These are phyloP conservation scores for Penicillium sp. DNA, from an alignment of 2,329 filamentous ascomycete genomes.

Conservation along the genomic window DNA sequence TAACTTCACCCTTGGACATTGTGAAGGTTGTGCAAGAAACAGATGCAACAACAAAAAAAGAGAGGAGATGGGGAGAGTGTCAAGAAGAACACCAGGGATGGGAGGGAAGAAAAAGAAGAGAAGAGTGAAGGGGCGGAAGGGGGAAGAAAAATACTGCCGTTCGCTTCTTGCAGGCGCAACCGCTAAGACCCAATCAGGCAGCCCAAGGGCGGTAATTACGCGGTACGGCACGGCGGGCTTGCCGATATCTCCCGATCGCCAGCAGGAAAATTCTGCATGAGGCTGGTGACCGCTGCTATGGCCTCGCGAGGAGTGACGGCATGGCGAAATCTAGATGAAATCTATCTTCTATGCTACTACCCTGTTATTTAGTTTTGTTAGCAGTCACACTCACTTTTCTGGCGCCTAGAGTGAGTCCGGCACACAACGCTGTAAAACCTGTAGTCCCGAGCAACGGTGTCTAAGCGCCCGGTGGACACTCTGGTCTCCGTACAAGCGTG, in stretches of 20 bases:
- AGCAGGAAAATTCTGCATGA: slow-evolving; percentile 17
- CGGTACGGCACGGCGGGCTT: slow-evolving; percentile 13
- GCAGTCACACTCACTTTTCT: neutral
- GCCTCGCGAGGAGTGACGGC: too few species aligned
- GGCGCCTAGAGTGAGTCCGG: too few species aligned
- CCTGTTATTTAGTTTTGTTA: neutral
- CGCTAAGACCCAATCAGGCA: slow-evolving; percentile 32
- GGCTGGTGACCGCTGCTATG: neutral
- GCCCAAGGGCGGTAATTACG: slow-evolving; percentile 13
- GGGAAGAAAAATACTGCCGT: slow-evolving; percentile 41
- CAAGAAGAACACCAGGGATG: slow-evolving; percentile 35
- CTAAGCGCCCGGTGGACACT: slow-evolving; percentile 1
- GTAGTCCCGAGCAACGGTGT: slow-evolving; percentile 25
- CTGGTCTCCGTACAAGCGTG: slow-evolving; percentile 19
- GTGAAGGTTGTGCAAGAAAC: slow-evolving; percentile 43
- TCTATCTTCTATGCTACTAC: too few species aligned
- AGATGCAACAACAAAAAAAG: slow-evolving; percentile 41
- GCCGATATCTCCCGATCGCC: slow-evolving; percentile 44
- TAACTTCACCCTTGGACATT: slow-evolving; percentile 49
- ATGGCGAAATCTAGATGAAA: too few species aligned
- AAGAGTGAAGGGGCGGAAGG: slow-evolving; percentile 39
- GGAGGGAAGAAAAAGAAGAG: slow-evolving; percentile 46
- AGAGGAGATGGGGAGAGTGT: slow-evolving; percentile 39
- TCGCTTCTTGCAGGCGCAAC: slow-evolving; percentile 16
- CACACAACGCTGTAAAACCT: neutral